These are phyloP conservation scores for Sonneratia alba DNA, from an alignment of 345 rosid species.

Conservation along the genomic window DNA sequence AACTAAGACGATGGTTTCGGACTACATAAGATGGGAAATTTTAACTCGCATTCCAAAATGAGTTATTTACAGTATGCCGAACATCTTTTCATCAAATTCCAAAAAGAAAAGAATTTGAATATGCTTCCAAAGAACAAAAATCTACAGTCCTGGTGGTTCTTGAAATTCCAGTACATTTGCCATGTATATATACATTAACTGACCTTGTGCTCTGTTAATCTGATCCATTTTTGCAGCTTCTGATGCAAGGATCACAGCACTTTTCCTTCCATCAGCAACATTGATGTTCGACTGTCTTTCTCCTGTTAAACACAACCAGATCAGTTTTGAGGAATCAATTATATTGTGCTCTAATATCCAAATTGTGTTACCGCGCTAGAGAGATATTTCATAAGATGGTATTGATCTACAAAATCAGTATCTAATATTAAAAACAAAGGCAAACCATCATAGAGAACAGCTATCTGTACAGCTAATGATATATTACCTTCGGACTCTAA, in stretches of 20 bases:
- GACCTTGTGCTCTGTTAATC: constrained; percentile 56
- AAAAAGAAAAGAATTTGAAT: neutral
- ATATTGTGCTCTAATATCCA: neutral
- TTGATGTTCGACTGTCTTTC: constrained; percentile 62
- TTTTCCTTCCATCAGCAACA: constrained; percentile 81
- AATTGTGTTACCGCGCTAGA: neutral
- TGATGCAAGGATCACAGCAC: constrained; percentile 53
- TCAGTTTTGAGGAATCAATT: constrained; percentile 1
- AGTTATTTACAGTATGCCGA: neutral
- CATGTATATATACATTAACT: constrained; percentile 11
- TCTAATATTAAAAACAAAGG: neutral
- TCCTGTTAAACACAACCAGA: constrained; percentile 24
- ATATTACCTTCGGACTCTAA: constrained; percentile 71
- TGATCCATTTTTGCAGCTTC: constrained; percentile 73
- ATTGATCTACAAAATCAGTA: neutral
- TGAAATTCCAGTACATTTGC: neutral
- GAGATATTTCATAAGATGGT: neutral
- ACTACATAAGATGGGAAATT: neutral
- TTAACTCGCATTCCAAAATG: neutral
- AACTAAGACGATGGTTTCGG: neutral
- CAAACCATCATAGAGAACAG: neutral
- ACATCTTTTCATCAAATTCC: neutral
- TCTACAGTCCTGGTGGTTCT: neutral
- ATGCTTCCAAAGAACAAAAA: neutral
- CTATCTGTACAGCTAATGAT: neutral